A percentile compares a stretch with the other conserved stretches of the same genome.
Evolutionary conservation across 1,139 yeast species (phyloP).

Genomic region (Saccharomyces pastorianus): DNA sequence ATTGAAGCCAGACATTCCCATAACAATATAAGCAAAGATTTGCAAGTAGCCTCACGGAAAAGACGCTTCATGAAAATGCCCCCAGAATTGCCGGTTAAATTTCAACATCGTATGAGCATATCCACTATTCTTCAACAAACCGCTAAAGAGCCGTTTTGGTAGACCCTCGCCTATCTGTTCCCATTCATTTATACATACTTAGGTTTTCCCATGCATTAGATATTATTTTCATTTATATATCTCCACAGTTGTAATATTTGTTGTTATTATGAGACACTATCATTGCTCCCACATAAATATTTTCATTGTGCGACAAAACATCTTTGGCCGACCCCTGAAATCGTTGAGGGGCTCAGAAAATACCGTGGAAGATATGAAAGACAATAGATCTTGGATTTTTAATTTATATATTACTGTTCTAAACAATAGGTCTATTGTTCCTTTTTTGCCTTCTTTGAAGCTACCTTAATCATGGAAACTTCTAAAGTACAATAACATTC

Average conservation of each 20-base stretch:
- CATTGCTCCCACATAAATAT: no score
- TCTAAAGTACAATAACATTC: not conserved
- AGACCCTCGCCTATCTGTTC: not conserved
- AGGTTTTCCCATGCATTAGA: not conserved
- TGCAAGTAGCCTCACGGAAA: not conserved
- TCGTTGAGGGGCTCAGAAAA: not conserved
- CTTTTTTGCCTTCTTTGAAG: not conserved
- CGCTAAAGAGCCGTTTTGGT: not conserved
- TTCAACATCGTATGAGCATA: slow-evolving; percentile 12
- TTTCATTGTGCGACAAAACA: no score
- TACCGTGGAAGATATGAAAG: not conserved
- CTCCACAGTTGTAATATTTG: not conserved
- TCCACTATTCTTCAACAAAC: not conserved
- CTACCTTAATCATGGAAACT: not conserved
- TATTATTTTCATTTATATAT: not conserved
- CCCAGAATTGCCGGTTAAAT: slow-evolving; percentile 9
- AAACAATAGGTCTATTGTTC: not conserved
- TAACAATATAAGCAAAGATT: not conserved
- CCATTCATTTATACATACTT: not conserved
- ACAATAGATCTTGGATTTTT: not conserved
- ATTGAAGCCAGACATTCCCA: slow-evolving; percentile 1
- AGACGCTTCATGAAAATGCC: not conserved
- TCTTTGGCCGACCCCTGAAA: not conserved
- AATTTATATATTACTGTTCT: not conserved
- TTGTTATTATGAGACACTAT: no score